phyloP scores from a whole-genome alignment of 2,329 filamentous ascomycete species.

The Teratosphaeria destructans region DNA sequence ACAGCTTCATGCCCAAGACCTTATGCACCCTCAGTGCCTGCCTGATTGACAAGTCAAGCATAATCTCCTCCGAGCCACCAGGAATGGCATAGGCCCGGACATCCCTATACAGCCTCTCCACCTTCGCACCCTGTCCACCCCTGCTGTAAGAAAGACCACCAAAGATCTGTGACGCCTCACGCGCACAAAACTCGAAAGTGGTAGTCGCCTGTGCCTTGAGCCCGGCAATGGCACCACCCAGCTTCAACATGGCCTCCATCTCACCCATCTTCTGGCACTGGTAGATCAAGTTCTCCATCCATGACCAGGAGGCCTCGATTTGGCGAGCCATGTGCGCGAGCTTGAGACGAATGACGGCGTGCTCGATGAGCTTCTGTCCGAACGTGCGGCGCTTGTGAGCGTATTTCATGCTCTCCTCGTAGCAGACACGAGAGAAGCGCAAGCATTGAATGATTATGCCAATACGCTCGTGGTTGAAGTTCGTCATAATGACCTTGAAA shows the following conservation, averaged over 20 bases:
- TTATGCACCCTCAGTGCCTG: constrained; percentile 83
- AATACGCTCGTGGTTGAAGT: constrained; percentile 98
- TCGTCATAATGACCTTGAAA: constrained; percentile 98
- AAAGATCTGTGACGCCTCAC: constrained; percentile 95
- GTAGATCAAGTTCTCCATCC: constrained; percentile 91
- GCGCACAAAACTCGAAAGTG: constrained; percentile 95
- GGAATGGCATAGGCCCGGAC: constrained; percentile 92
- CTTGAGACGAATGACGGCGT: constrained; percentile 95
- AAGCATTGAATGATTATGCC: constrained; percentile 97
- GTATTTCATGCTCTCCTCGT: constrained; percentile 93
- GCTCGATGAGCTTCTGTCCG: constrained; percentile 90
- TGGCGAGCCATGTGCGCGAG: constrained; percentile 97
- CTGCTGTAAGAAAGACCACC: constrained; percentile 85
- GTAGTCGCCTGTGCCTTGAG: constrained; percentile 90
- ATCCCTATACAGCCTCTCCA: constrained; percentile 89
- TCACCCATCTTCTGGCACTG: constrained; percentile 91
- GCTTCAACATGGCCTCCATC: constrained; percentile 88
- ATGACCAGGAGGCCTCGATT: constrained; percentile 93
- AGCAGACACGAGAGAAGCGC: constrained; percentile 92
- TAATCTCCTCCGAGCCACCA: constrained; percentile 93
- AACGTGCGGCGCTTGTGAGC: constrained; percentile 95
- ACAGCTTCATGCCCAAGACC: constrained; percentile 92
- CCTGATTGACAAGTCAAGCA: constrained; percentile 91
- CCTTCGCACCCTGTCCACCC: constrained; percentile 88
- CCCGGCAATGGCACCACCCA: constrained; percentile 85